Conservation (phyloP, 2,329 filamentous ascomycete species). For the Penicillium sp. region DNA sequence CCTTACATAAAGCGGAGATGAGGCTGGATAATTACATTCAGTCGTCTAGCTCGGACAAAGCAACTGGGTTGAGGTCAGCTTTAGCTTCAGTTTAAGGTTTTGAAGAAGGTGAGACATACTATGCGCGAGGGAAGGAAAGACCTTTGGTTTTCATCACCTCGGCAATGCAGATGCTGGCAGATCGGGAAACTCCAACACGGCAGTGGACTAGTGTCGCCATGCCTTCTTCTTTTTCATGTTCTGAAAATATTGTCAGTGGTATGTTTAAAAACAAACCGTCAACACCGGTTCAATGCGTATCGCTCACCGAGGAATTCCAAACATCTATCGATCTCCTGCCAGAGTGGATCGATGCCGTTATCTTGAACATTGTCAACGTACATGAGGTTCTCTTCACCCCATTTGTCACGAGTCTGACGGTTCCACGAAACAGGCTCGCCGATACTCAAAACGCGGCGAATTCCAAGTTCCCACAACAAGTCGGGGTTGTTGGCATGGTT, state of each 20-base stretch:
- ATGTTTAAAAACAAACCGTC: neutral
- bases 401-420: conserved; percentile 63
- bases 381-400: conserved; percentile 74
- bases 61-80: conserved; percentile 50
- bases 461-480: conserved; percentile 72
- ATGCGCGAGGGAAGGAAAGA: conserved; percentile 83
- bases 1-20: conserved; percentile 80
- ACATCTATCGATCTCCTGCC: conserved; percentile 76
- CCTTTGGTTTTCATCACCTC: conserved; percentile 83
- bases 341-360: conserved; percentile 91
- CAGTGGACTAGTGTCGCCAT: conserved; percentile 92
- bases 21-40: conserved; percentile 98
- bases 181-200: conserved; percentile 89
- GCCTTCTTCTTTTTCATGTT: conserved; percentile 68
- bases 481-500: conserved; percentile 91
- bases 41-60: conserved; percentile 82
- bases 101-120: conserved; percentile 49
- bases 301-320: conserved; percentile 84
- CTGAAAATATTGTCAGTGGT: conserved; percentile 45
- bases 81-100: neutral
- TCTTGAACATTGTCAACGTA: conserved; percentile 85
- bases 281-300: neutral
- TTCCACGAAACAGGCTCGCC: conserved; percentile 84
- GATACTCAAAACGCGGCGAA: conserved; percentile 82
- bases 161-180: conserved; percentile 97